Conservation (phyloP, 2,329 filamentous ascomycete genomes). For the Fusarium tanahbumbuense region DNA sequence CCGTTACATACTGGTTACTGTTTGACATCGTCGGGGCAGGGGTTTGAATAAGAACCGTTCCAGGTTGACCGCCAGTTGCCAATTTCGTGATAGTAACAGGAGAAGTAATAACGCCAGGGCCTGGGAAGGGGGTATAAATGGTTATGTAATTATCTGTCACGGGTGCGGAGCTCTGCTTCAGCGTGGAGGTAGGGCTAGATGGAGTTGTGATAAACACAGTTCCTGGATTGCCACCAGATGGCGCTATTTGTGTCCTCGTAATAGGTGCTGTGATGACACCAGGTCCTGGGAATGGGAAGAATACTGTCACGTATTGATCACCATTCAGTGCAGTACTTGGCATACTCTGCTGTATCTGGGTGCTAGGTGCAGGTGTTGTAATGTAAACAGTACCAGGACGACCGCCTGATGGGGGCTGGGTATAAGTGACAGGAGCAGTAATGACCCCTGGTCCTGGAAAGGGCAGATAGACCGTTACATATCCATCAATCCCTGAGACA, state of each 20-base stretch:
- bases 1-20: constrained; percentile 27
- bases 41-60: constrained; percentile 32
- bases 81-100: constrained; percentile 30
- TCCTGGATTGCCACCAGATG: constrained; percentile 15
- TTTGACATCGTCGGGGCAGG: constrained; percentile 19
- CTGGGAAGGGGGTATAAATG: constrained; percentile 32
- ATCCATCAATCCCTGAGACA: constrained; percentile 10
- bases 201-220: constrained; percentile 35
- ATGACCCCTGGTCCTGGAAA: constrained; percentile 7
- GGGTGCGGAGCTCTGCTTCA: not conserved
- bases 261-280: constrained; percentile 29
- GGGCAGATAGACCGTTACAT: constrained; percentile 15
- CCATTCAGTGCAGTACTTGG: not conserved
- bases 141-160: constrained; percentile 28
- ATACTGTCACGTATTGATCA: constrained; percentile 20
- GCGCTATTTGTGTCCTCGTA: constrained; percentile 21
- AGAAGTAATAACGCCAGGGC: constrained; percentile 19
- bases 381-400: constrained; percentile 28
- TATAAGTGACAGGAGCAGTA: constrained; percentile 8
- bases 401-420: not conserved
- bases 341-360: not conserved
- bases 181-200: not conserved
- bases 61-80: constrained; percentile 22
- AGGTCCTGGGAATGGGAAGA: constrained; percentile 19
- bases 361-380: constrained; percentile 4